Conservation (phyloP, 2,329 filamentous ascomycete species). For the Mycosphaerella sp. region DNA sequence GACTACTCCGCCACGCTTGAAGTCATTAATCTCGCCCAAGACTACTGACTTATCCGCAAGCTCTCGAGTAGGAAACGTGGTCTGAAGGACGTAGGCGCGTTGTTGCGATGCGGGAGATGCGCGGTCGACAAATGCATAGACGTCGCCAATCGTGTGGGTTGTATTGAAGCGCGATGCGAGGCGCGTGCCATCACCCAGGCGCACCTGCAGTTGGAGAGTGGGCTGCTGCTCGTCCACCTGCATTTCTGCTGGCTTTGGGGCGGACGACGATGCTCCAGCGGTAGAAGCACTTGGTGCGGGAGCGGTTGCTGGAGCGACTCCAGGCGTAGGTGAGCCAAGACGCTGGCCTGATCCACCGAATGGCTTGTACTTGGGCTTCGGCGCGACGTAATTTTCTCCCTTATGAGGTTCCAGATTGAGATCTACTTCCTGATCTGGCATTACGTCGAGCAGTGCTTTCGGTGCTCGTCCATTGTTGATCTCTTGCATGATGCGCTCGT, state of each 20-base stretch:
- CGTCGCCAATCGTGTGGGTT: constrained; percentile 67
- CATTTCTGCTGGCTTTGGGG: constrained; percentile 38
- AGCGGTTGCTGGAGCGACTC: constrained; percentile 39
- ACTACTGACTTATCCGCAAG: constrained; percentile 58
- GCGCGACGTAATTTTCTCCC: constrained; percentile 64
- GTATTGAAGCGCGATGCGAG: constrained; percentile 78
- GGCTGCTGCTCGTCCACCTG: constrained; percentile 61
- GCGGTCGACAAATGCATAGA: constrained; percentile 68
- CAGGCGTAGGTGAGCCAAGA: constrained; percentile 71
- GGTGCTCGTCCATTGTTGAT: constrained; percentile 73
- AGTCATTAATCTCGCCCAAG: constrained; percentile 45
- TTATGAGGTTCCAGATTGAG: constrained; percentile 70
- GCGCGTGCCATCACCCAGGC: constrained; percentile 70
- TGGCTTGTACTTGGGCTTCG: constrained; percentile 69
- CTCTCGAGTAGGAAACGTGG: constrained; percentile 78
- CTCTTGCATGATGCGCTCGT: constrained; percentile 64
- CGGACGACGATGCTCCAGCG: constrained; percentile 34
- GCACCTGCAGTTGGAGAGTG: constrained; percentile 65
- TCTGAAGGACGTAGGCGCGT: constrained; percentile 68
- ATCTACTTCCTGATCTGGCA: constrained; percentile 68
- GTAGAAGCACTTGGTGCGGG: constrained; percentile 31
- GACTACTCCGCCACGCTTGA: constrained; percentile 50
- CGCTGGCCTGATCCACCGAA: constrained; percentile 67
- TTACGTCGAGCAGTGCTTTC: constrained; percentile 69
- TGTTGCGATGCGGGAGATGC: constrained; percentile 48